Conservation (phyloP, 1,139 yeast genomes). For the Yamadazyma siamensis region DNA sequence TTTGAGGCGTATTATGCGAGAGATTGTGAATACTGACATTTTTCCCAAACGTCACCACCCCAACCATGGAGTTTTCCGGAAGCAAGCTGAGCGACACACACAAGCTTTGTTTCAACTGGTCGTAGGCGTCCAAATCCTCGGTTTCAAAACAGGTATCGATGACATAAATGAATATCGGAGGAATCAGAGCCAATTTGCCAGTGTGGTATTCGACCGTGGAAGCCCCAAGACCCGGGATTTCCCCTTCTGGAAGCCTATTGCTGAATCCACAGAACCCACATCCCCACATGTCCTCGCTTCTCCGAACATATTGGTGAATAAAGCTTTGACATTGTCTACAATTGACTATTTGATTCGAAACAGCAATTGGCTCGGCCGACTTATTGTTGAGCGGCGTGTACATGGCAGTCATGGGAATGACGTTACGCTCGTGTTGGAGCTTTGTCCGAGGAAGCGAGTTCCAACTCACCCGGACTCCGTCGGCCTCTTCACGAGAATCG, state of each 20-base stretch:
- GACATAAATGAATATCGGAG: slow-evolving; percentile 59
- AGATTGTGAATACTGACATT: slow-evolving; percentile 63
- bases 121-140: slow-evolving; percentile 37
- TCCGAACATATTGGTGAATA: slow-evolving; percentile 51
- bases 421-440: slow-evolving; percentile 54
- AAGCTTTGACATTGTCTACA: slow-evolving; percentile 64
- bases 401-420: slow-evolving; percentile 61
- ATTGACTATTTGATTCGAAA: slow-evolving; percentile 18
- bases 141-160: slow-evolving; percentile 59
- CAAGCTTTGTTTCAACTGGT: slow-evolving; percentile 54
- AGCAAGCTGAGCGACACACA: slow-evolving; percentile 51
- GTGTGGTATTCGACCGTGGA: slow-evolving; percentile 58
- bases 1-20: slow-evolving; percentile 24
- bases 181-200: slow-evolving; percentile 38
- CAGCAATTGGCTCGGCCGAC: slow-evolving; percentile 41
- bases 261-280: slow-evolving; percentile 61
- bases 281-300: slow-evolving; percentile 50
- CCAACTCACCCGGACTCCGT: slow-evolving; percentile 92
- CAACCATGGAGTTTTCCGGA: slow-evolving; percentile 59
- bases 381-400: slow-evolving; percentile 65
- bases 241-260: slow-evolving; percentile 37
- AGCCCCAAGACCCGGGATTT: slow-evolving; percentile 12
- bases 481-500: slow-evolving; percentile 81
- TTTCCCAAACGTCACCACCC: slow-evolving; percentile 61
- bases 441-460: slow-evolving; percentile 68